Conservation (phyloP, 441 rosid genomes). For the Viola pubescens region DNA sequence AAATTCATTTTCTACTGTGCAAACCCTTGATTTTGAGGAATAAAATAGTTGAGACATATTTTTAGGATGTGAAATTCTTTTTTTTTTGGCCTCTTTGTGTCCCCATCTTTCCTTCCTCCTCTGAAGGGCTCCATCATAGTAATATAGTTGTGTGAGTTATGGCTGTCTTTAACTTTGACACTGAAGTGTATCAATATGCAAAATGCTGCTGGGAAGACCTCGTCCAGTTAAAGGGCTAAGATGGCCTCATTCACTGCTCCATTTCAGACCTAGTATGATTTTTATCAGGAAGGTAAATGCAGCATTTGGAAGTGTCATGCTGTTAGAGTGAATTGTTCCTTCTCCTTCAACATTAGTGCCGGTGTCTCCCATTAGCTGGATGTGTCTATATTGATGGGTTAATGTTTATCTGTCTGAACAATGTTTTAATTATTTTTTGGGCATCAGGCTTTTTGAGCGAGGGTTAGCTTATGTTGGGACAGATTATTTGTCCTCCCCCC, state of each 20-base stretch:
- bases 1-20: constrained; percentile 33
- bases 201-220: constrained; percentile 95
- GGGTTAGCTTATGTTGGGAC: constrained; percentile 87
- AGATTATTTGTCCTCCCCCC: constrained; percentile 69
- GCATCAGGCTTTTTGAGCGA: constrained; percentile 88
- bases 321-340: constrained; percentile 70
- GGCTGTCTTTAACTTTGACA: constrained; percentile 48
- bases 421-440: constrained; percentile 20
- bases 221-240: constrained; percentile 73
- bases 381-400: constrained; percentile 22
- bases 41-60: constrained; percentile 23
- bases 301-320: constrained; percentile 67
- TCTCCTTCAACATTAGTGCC: constrained; percentile 38
- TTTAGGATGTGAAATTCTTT: constrained; percentile 23
- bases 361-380: constrained; percentile 22
- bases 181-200: constrained; percentile 71
- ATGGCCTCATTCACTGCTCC: constrained; percentile 81
- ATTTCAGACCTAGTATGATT: constrained; percentile 74
- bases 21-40: constrained; percentile 32
- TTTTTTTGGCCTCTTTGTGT: constrained; percentile 21
- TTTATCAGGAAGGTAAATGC: constrained; percentile 91
- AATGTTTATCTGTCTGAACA: constrained; percentile 15
- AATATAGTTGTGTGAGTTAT: constrained; percentile 32
- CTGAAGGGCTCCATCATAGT: constrained; percentile 29
- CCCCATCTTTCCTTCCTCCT: constrained; percentile 19